Base-by-base conservation (phyloP, 192 early-diverging fungal genomes). In the Dimargaris xerosporica region DNA sequence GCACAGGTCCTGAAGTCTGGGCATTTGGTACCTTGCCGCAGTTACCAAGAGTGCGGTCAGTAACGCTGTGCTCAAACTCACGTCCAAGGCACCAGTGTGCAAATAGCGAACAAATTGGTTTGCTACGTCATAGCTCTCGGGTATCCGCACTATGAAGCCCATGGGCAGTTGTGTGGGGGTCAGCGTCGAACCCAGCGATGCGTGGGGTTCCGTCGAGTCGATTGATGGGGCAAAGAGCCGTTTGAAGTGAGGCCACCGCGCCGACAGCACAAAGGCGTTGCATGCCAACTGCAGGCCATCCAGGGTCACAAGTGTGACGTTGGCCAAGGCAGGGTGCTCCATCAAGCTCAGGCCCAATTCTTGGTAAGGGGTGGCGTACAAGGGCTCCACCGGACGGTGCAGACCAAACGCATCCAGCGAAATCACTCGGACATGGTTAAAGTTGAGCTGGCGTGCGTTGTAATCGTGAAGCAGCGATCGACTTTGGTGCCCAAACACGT, bases 381-480 rank as follows among this genome's bases (percentile, higher is more conserved):
- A 1, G n/a, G 58, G 58, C 16, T 17, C 26, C 58, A 43, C 17
- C 5, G 34, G 34, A 6, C 39, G 58, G 43, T 25, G 42, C 5
- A 60, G 34, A n/a, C 88, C 88, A 67, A 90, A 85, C 0, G 86
- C 86, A 39, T 87, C 82, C 62, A 88, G 63, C 58, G 86, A 80
- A 5, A 90, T 77, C 11, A 84, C 75, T 25, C 84, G 79, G 54
- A 87, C 71, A 61, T 90, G 84, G 64, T 82, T 77, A 71, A 88
- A 90, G 67, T 90, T 90, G 53, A 84, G 78, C 61, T 86, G 85
- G 42, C 88, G 78, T 48, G 86, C 78, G 65, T 87, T 80, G 62
- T 90, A 90, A 66, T 90, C 88, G 51, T 88, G 84, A 5, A 80
- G 72, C 56, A 88, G 72, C 42, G 70, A 79, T 25, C 88, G 76